Base-by-base conservation (phyloP, 1,139 yeast genomes). In the Suhomyces kunorum region DNA sequence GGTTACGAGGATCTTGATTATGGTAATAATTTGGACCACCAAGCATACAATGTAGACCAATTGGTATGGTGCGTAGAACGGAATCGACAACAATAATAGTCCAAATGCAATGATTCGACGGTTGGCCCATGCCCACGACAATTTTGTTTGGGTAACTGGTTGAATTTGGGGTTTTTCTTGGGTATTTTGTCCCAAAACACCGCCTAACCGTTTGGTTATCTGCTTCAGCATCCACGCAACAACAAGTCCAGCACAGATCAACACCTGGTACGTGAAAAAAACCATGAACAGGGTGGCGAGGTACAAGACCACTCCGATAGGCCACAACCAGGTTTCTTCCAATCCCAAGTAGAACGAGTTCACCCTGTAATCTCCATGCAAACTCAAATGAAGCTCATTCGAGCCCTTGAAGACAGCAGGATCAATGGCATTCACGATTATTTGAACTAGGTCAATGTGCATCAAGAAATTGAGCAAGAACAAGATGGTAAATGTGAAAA, bases 41-140 rank as follows among this genome's bases (percentile, higher is more conserved):
- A 80, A 68, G 34, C 83, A 72, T 6, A 85, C 70, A 11, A 81
- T 63, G 53, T 74, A 87, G 0, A 87, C 89, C 54, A 87, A 74
- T 57, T 88, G 96, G 54, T 82, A 88, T 1, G 96, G 96, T 18
- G 87, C 65, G 54, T 81, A 82, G 27, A 81, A 60, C 20, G 83
- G 66, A 5, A 85, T 84, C 17, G 53, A 36, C 23, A 54, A 42
- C 11, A 71, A 41, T 19, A 82, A 49, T 1, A 74, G 17, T 2
- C 68, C 38, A 0, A 73, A 60, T 2, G 71, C 69, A 4, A 66
- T 40, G 1, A 63, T 36, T 12, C 74, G 55, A 16, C 71, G 56
- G 13, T 50, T 43, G 5, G 35, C n/a, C 48, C 46, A 45, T 5
- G 32, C 13, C 30, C 14, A 15, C 2, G 25, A n/a, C 22, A 35